phyloP scores from a whole-genome alignment of 148 eudicot species.

The Arctostaphylos glauca region DNA sequence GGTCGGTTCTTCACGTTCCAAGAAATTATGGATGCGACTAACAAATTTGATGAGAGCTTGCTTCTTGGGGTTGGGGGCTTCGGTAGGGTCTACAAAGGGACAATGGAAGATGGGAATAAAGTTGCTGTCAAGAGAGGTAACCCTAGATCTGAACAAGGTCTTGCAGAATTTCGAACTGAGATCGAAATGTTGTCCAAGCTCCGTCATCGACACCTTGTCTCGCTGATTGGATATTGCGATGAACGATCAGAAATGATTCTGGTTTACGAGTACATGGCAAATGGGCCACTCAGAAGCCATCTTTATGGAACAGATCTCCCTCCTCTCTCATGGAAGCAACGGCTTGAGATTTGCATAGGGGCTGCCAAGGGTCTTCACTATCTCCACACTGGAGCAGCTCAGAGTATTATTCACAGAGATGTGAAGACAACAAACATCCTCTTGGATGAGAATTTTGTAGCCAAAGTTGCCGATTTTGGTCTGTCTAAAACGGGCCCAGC shows the following conservation, averaged over 20 bases:
- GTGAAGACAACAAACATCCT: slow-evolving; percentile 97
- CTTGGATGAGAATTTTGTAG: slow-evolving; percentile 82
- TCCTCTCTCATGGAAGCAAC: slow-evolving; percentile 82
- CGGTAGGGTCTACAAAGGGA: slow-evolving; percentile 90
- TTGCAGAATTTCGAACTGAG: slow-evolving; percentile 89
- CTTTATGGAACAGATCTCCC: slow-evolving; percentile 87
- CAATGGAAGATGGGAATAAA: slow-evolving; percentile 75
- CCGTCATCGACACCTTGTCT: slow-evolving; percentile 94
- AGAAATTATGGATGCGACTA: slow-evolving; percentile 90
- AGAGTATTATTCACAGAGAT: slow-evolving; percentile 90
- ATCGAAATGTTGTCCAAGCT: slow-evolving; percentile 96
- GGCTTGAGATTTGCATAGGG: slow-evolving; percentile 96
- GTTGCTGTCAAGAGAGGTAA: slow-evolving; percentile 97
- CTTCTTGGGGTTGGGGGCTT: slow-evolving; percentile 98
- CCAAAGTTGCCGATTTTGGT: slow-evolving; percentile 98
- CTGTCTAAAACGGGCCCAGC: slow-evolving; percentile 89
- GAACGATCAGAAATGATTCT: slow-evolving; percentile 95
- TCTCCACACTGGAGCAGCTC: slow-evolving; percentile 94
- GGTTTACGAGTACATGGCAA: slow-evolving; percentile 96
- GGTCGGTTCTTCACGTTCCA: slow-evolving; percentile 82
- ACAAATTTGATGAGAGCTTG: slow-evolving; percentile 76
- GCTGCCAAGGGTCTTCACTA: slow-evolving; percentile 96
- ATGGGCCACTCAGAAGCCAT: slow-evolving; percentile 96
- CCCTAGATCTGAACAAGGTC: slow-evolving; percentile 93
- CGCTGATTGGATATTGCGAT: slow-evolving; percentile 93